phyloP scores from a whole-genome alignment of 345 rosid species.

The Durio zibethinus region DNA sequence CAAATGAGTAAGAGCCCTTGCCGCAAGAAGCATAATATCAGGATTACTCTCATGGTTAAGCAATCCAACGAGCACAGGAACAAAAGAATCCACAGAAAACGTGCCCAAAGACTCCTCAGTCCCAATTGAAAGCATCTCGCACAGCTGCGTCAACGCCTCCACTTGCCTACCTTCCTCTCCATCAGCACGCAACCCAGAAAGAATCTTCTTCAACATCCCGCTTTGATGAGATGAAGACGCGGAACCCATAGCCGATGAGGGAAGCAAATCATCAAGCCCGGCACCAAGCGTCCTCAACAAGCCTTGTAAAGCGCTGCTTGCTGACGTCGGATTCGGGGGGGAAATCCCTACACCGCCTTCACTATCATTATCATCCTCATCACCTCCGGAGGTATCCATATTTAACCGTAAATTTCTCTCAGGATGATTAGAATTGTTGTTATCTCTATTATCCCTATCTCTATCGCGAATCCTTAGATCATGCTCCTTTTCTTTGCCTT shows the following conservation, averaged over 20 bases:
- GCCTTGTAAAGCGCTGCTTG: conserved; percentile 95
- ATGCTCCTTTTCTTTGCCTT: conserved; percentile 95
- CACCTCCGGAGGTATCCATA: conserved; percentile 56
- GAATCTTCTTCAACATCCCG: conserved; percentile 86
- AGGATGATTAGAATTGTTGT: conserved; percentile 8
- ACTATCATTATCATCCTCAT: conserved; percentile 85
- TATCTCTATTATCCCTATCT: conserved; percentile 42
- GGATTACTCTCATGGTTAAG: conserved; percentile 94
- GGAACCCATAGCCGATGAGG: conserved; percentile 72
- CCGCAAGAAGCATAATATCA: conserved; percentile 97
- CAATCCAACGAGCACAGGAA: conserved; percentile 90
- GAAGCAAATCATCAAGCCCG: conserved; percentile 88
- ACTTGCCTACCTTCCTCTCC: conserved; percentile 99
- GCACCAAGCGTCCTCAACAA: conserved; percentile 92
- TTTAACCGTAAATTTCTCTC: conserved; percentile 47
- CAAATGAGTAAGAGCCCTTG: conserved; percentile 92
- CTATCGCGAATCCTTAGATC: conserved; percentile 58
- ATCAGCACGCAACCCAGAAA: conserved; percentile 84
- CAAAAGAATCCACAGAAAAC: conserved; percentile 95
- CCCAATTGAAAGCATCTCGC: conserved; percentile 95
- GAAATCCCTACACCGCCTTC: conserved; percentile 78
- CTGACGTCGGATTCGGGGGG: conserved; percentile 87
- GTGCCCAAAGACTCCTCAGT: conserved; percentile 94
- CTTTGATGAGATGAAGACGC: conserved; percentile 85
- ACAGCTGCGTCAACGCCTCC: conserved; percentile 94